Percentiles rank a stretch among this genome's conserved stretches.
Evolutionary conservation across 257 asterid genomes (phyloP).

Genomic region (Solanum infundibuliforme): DNA sequence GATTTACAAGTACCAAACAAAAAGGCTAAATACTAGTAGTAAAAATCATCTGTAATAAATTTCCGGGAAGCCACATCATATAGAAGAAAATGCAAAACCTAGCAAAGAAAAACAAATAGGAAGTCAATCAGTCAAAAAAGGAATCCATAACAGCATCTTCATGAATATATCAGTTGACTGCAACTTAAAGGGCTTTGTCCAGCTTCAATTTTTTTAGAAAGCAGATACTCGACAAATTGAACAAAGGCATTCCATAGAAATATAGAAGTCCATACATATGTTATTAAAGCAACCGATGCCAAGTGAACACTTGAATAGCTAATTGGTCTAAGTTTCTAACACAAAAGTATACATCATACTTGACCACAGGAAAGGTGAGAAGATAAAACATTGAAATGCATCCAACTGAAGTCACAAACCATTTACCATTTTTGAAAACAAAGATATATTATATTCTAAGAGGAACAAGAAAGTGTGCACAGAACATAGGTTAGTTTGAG

Average conservation of each 20-base stretch:
- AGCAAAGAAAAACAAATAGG: background rate
- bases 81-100: background rate
- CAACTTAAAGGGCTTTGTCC: background rate
- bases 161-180: background rate
- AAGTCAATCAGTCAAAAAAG: background rate
- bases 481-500: background rate
- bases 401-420: background rate
- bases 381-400: background rate
- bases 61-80: background rate
- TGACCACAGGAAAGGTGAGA: background rate
- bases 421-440: background rate
- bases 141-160: background rate
- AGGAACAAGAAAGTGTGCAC: background rate
- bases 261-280: background rate
- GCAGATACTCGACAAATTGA: background rate
- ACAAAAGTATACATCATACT: background rate
- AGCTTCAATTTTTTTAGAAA: background rate
- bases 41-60: background rate
- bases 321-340: background rate
- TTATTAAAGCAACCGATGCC: background rate
- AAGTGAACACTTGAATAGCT: background rate
- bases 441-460: background rate
- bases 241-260: background rate
- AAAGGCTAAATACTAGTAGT: conserved; percentile 19
- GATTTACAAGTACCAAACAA: conserved; percentile 25